A percentile compares a stretch with the other conserved stretches of the same genome.
These are phyloP conservation scores for Penicillium fuscoglaucum DNA, from an alignment of 2,329 filamentous ascomycete species.

Conservation along the genomic window DNA sequence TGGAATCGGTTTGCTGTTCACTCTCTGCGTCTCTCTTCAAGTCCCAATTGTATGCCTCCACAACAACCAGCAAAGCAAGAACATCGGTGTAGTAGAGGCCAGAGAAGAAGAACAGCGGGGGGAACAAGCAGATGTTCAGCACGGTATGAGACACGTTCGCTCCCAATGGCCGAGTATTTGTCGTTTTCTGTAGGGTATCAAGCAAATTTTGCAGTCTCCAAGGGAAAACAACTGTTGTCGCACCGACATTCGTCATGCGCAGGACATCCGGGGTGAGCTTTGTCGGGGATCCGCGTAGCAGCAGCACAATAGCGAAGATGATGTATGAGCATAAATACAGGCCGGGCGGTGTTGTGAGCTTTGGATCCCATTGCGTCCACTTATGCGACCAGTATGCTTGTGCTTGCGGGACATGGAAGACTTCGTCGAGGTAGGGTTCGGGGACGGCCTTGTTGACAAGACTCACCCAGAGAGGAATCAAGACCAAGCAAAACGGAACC, in stretches of 20 bases:
- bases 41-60: conserved; percentile 64
- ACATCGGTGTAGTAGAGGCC: conserved; percentile 94
- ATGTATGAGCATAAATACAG: conserved; percentile 63
- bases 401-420: conserved; percentile 77
- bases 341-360: conserved; percentile 94
- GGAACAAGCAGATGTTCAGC: conserved; percentile 80
- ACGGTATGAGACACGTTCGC: conserved; percentile 50
- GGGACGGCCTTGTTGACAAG: conserved; percentile 52
- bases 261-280: conserved; percentile 37
- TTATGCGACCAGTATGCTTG: conserved; percentile 78
- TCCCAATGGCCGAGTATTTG: conserved; percentile 31
- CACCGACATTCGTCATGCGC: conserved; percentile 41
- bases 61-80: conserved; percentile 72
- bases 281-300: conserved; percentile 32
- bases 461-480: conserved; percentile 44
- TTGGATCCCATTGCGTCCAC: conserved; percentile 85
- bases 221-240: conserved; percentile 42
- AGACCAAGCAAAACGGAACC: conserved; percentile 36
- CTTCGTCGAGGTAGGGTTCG: conserved; percentile 59
- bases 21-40: conserved; percentile 34
- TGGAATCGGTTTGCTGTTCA: conserved; percentile 25
- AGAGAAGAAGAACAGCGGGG: conserved; percentile 93
- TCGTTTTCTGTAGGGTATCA: conserved; percentile 46
- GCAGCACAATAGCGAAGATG: conserved; percentile 25
- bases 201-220: conserved; percentile 56